phyloP scores from a whole-genome alignment of 1,284 basidiomycete genomes.

The Papiliotrema nemorosa region DNA sequence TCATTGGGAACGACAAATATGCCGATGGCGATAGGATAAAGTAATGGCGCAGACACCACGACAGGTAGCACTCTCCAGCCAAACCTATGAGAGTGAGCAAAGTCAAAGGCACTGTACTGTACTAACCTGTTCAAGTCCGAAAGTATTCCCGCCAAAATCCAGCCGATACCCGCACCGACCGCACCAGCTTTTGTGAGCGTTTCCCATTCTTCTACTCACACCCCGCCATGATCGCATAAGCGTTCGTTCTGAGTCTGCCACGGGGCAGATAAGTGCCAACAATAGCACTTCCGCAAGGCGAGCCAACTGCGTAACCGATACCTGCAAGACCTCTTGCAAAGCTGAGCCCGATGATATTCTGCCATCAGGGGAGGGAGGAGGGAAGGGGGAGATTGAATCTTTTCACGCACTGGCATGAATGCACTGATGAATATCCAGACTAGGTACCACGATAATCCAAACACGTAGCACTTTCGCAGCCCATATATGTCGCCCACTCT shows the following conservation, averaged over 20 bases:
- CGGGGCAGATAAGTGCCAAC: background rate
- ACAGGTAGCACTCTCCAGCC: background rate
- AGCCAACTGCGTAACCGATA: background rate
- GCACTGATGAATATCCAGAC: background rate
- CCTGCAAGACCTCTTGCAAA: background rate
- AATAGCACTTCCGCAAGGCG: background rate
- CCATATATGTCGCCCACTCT: constrained; percentile 1
- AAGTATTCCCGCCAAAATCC: background rate
- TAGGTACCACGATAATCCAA: background rate
- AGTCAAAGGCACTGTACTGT: background rate
- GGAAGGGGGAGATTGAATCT: background rate
- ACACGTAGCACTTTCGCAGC: background rate
- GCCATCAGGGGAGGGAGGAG: background rate
- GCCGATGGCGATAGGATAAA: background rate
- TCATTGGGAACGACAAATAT: background rate
- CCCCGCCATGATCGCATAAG: background rate
- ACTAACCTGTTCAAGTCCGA: background rate
- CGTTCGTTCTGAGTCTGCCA: background rate
- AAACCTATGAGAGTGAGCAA: background rate
- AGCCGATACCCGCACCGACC: background rate
- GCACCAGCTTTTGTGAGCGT: background rate
- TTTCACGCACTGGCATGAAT: background rate
- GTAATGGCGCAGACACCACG: background rate
- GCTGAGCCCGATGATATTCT: background rate
- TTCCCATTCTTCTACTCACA: background rate